These are phyloP conservation scores for Apiotrichum mycotoxinovorans DNA, from an alignment of 1,284 basidiomycete genomes.

Conservation along the genomic window DNA sequence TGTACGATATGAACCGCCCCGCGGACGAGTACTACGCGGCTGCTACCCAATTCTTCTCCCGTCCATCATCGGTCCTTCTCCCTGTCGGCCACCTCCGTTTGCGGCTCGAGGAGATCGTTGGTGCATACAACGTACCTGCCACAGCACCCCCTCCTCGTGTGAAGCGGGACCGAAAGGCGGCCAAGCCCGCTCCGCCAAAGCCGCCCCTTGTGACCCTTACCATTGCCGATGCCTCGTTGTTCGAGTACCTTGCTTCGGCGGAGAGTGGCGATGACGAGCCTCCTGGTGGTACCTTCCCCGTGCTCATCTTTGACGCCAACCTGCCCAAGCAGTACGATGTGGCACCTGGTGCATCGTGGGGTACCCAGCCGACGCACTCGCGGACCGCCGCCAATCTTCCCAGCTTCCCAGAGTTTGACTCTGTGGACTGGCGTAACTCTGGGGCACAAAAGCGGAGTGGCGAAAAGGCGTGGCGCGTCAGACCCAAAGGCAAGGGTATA, in stretches of 20 bases:
- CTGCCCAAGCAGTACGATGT: conserved; percentile 42
- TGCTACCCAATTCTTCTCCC: conserved; percentile 30
- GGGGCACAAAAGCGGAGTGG: conserved; percentile 26
- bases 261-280: conserved; percentile 21
- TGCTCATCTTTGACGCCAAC: conserved; percentile 45
- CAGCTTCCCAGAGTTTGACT: conserved; percentile 41
- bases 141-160: not conserved
- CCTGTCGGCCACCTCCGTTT: conserved; percentile 43
- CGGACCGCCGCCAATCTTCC: conserved; percentile 9
- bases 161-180: conserved; percentile 4
- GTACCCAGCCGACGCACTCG: conserved; percentile 5
- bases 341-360: conserved; percentile 21
- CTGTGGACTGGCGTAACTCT: conserved; percentile 45
- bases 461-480: conserved; percentile 43
- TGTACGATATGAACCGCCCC: conserved; percentile 31
- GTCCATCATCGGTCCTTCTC: conserved; percentile 31
- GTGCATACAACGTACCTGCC: conserved; percentile 21
- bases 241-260: conserved; percentile 37
- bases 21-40: conserved; percentile 2
- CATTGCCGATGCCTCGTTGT: conserved; percentile 29
- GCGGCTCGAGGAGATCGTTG: conserved; percentile 30
- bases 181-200: conserved; percentile 8
- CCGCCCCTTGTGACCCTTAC: conserved; percentile 22
- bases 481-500: conserved; percentile 31
- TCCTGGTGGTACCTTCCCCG: conserved; percentile 43